phyloP scores from a whole-genome alignment of 495 filamentous ascomycete species.

The Trichoderma orchidacearum region DNA sequence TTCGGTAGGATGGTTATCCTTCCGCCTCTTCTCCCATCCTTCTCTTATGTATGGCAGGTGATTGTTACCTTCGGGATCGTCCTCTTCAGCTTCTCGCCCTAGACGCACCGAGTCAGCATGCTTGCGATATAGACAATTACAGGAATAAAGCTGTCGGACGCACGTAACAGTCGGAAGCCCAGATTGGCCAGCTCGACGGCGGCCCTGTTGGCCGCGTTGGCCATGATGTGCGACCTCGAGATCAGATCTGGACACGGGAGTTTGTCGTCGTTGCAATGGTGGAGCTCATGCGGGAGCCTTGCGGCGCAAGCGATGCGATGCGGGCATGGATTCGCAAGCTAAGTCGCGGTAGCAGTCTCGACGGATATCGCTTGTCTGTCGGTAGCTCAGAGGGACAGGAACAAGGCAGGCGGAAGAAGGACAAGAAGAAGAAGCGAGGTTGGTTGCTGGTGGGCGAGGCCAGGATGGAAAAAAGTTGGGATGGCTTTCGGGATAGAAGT shows the following conservation, averaged over 20 bases:
- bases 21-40: background rate
- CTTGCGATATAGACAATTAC: background rate
- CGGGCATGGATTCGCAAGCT: background rate
- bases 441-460: background rate
- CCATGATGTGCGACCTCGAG: background rate
- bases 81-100: slow-evolving; percentile 37
- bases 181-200: background rate
- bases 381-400: no score
- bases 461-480: background rate
- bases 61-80: slow-evolving; percentile 32
- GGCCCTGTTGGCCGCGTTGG: slow-evolving; percentile 1
- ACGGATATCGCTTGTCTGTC: no score
- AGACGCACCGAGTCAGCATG: background rate
- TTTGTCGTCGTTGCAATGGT: background rate
- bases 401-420: no score
- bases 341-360: background rate
- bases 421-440: background rate
- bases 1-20: background rate
- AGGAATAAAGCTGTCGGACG: background rate
- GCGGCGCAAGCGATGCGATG: slow-evolving; percentile 1
- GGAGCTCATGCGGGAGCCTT: background rate
- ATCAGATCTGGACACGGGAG: background rate
- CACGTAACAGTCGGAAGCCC: slow-evolving; percentile 1
- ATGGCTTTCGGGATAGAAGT: background rate
- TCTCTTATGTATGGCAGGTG: background rate